phyloP scores from a whole-genome alignment of 495 filamentous ascomycete species.

The Geopyxis carbonaria region DNA sequence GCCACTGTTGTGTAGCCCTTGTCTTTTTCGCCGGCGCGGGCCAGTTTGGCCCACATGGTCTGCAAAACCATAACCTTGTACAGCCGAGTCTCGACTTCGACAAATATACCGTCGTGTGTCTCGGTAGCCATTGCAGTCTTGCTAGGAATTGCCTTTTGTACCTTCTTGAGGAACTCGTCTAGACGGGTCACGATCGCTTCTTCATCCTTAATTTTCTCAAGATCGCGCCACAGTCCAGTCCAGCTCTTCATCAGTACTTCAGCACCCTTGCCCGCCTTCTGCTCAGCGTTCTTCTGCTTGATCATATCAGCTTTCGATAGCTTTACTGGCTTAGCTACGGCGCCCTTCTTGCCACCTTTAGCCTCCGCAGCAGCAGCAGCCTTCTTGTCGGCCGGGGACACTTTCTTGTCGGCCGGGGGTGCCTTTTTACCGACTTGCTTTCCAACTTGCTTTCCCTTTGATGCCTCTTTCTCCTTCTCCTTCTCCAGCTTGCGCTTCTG shows the following conservation, averaged over 20 bases:
- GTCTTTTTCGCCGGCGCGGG: slow-evolving; percentile 18
- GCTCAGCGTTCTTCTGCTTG: slow-evolving; percentile 25
- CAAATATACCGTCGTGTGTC: slow-evolving; percentile 14
- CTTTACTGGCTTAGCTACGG: no score
- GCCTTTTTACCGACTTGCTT: slow-evolving; percentile 23
- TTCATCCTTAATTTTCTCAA: slow-evolving; percentile 5
- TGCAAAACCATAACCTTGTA: slow-evolving; percentile 28
- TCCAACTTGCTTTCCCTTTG: slow-evolving; percentile 13
- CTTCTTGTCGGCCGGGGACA: slow-evolving; percentile 8
- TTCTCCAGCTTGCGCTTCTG: slow-evolving; percentile 14
- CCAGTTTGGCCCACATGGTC: slow-evolving; percentile 23
- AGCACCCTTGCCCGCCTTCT: slow-evolving; percentile 25
- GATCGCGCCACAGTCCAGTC: slow-evolving; percentile 7
- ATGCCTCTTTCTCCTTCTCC: slow-evolving; percentile 14
- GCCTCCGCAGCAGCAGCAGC: slow-evolving; percentile 22
- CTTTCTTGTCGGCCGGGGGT: slow-evolving; percentile 5
- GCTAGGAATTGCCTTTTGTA: slow-evolving; percentile 1
- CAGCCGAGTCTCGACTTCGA: slow-evolving; percentile 27
- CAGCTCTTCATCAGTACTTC: slow-evolving; percentile 14
- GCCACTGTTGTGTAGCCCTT: slow-evolving; percentile 26
- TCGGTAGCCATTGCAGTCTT: not conserved
- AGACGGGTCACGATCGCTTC: slow-evolving; percentile 8
- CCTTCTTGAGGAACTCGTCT: slow-evolving; percentile 10
- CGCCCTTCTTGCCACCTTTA: slow-evolving; percentile 4
- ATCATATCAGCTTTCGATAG: slow-evolving; percentile 25